Base-by-base conservation (phyloP, 257 asterid genomes). In the Sherardia arvensis region DNA sequence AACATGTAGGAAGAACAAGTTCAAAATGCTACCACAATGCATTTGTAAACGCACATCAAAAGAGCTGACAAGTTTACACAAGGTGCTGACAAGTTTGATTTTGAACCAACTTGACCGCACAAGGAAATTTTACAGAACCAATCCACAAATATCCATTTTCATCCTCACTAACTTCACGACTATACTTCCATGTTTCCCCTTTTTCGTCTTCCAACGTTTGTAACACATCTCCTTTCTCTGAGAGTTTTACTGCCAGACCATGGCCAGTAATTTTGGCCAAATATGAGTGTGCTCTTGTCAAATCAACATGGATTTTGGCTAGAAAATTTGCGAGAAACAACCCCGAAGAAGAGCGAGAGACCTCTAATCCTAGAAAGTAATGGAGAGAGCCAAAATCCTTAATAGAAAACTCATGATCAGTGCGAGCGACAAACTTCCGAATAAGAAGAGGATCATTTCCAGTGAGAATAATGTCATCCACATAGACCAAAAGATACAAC, bases 101-200 rank as follows among this genome's bases (percentile, higher is more conserved):
- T 48, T 18, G 5, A 48, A 5, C 73, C 21, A 81, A 64, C 47
- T 65, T 78, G 25, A 83, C 66, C 38, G 69, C 78, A 57, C 76
- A 85, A 32, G 86, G 70, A 59, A 71, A 65, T 1, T 74, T 70
- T 0, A 87, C 94, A 4, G 95, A 85, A 15, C 95, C 95, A 11
- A 90, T 48, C 97, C 97, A 90, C 70, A 90, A 71, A 56, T 66
- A n/a, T 23, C 80, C 91, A 60, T 79, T 43, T 55, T 69, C 64
- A 61, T 83, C 90, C 26, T 74, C 63, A 1, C 23, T 23, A 47
- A 87, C 91, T 66, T 90, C 97, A 77, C 97, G 85, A 21, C 84
- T 80, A 63, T 55, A 71, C 59, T 66, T 77, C 94, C 94, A 87
- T 62, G 7, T 74, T 53, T 62, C 71, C 10, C 80, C 82, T 10